Evolutionary conservation across 2,329 filamentous ascomycete genomes (phyloP).

Genomic region (Epichloe glyceriae): DNA sequence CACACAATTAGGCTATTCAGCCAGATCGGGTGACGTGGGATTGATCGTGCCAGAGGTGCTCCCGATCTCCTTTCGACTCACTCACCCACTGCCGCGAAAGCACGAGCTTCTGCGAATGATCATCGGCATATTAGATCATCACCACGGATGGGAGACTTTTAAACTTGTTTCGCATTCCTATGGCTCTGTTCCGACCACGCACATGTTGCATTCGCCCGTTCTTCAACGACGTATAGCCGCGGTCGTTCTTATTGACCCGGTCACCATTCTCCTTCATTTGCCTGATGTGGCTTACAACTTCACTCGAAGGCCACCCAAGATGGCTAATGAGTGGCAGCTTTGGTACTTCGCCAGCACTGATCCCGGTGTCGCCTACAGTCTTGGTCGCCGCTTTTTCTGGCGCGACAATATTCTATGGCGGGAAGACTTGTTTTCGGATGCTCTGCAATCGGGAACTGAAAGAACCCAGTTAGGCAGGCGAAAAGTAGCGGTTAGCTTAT

Average conservation of each 20-base stretch:
- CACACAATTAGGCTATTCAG: conserved; percentile 30
- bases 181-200: conserved; percentile 48
- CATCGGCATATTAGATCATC: conserved; percentile 37
- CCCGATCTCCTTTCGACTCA: conserved; percentile 50
- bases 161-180: conserved; percentile 51
- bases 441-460: neutral
- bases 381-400: conserved; percentile 61
- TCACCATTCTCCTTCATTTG: conserved; percentile 53
- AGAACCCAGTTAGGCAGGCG: conserved; percentile 7
- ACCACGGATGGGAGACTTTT: conserved; percentile 44
- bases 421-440: conserved; percentile 37
- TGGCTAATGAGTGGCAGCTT: conserved; percentile 56
- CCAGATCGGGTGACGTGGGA: conserved; percentile 31
- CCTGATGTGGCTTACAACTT: conserved; percentile 64
- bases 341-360: conserved; percentile 60
- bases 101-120: conserved; percentile 44
- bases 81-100: conserved; percentile 35
- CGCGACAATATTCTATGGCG: conserved; percentile 57
- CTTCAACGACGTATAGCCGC: conserved; percentile 37
- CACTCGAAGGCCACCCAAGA: conserved; percentile 35
- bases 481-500: conserved; percentile 43
- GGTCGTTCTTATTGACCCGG: conserved; percentile 43
- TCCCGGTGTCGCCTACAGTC: conserved; percentile 49
- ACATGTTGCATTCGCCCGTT: conserved; percentile 39
- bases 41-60: conserved; percentile 55